phyloP scores from a whole-genome alignment of 1,284 basidiomycete species.

The Athelia psychrophila region DNA sequence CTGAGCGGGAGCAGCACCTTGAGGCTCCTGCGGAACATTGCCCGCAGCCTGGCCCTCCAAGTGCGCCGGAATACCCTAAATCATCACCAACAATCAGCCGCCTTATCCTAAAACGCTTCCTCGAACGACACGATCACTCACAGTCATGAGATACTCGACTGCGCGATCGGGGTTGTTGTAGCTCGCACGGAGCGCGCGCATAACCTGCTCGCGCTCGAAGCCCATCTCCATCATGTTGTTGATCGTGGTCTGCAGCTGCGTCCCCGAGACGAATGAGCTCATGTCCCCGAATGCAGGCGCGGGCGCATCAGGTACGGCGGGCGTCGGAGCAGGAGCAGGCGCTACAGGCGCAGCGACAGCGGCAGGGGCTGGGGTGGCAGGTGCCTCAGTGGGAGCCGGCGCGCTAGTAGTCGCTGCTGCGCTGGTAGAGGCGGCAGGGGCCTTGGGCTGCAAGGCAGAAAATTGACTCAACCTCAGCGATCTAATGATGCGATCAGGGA shows the following conservation, averaged over 20 bases:
- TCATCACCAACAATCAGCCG: slow-evolving; percentile 5
- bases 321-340: slow-evolving; percentile 34
- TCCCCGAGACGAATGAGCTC: slow-evolving; percentile 71
- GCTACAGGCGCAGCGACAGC: slow-evolving; percentile 26
- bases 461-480: slow-evolving; percentile 3
- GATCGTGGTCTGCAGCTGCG: slow-evolving; percentile 73
- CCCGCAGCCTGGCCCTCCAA: slow-evolving; percentile 48
- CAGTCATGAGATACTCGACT: slow-evolving; percentile 95
- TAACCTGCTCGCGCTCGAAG: slow-evolving; percentile 84
- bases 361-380: slow-evolving; percentile 23
- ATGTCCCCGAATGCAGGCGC: slow-evolving; percentile 43
- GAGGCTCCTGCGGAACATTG: slow-evolving; percentile 24
- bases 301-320: slow-evolving; percentile 24
- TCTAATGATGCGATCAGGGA: slow-evolving; percentile 1
- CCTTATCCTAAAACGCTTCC: slow-evolving; percentile 2
- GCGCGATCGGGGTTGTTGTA: slow-evolving; percentile 99
- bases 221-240: slow-evolving; percentile 93
- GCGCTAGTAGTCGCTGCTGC: slow-evolving; percentile 26
- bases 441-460: slow-evolving; percentile 51
- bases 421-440: slow-evolving; percentile 32
- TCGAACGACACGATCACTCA: slow-evolving; percentile 51
- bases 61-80: slow-evolving; percentile 85
- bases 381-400: slow-evolving; percentile 26
- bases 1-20: slow-evolving; percentile 29
- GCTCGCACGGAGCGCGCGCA: slow-evolving; percentile 87